Conservation (phyloP, 192 early-diverging fungal species). For the Coemansia sp. region DNA sequence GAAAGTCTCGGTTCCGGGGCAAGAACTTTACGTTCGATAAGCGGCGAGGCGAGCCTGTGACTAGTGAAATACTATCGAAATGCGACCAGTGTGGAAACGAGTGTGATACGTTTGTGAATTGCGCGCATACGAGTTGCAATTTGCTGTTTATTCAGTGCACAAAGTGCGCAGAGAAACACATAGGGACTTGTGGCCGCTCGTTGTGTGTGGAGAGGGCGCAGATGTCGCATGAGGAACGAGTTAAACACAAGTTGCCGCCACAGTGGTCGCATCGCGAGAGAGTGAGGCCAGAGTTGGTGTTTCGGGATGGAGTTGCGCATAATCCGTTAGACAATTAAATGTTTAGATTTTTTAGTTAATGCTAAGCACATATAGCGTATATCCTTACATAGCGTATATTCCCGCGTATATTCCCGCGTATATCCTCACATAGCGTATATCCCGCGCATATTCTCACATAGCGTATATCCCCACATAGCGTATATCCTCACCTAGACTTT, state of each 20-base stretch:
- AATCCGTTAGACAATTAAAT: no score
- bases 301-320: slow-evolving; percentile 27
- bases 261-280: slow-evolving; percentile 43
- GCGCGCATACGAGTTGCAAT: slow-evolving; percentile 70
- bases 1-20: slow-evolving; percentile 63
- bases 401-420: no score
- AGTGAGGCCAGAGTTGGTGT: slow-evolving; percentile 43
- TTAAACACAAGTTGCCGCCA: slow-evolving; percentile 34
- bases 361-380: no score
- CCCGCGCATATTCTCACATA: no score
- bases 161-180: slow-evolving; percentile 50
- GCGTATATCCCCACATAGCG: no score
- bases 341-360: no score
- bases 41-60: slow-evolving; percentile 67
- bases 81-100: slow-evolving; percentile 70
- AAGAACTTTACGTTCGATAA: slow-evolving; percentile 85
- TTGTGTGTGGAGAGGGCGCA: slow-evolving; percentile 35
- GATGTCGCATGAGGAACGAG: slow-evolving; percentile 45
- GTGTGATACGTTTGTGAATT: slow-evolving; percentile 69
- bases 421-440: no score
- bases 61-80: slow-evolving; percentile 62
- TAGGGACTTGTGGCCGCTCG: slow-evolving; percentile 39
- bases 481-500: no score
- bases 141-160: slow-evolving; percentile 70
- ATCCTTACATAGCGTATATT: no score